These are phyloP conservation scores for Teratosphaeria nubilosa DNA, from an alignment of 2,329 filamentous ascomycete genomes.

Conservation along the genomic window DNA sequence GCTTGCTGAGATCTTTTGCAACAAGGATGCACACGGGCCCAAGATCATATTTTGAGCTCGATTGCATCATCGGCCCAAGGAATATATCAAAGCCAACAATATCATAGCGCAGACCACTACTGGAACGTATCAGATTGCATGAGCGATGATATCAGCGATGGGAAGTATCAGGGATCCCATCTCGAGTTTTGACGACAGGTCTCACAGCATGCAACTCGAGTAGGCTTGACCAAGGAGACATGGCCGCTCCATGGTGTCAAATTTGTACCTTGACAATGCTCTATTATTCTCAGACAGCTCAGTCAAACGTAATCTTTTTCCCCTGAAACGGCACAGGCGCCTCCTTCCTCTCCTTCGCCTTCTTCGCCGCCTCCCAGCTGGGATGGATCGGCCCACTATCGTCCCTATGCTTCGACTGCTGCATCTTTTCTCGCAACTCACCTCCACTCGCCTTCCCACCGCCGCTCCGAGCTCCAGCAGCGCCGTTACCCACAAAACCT, in stretches of 20 bases:
- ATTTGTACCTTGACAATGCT: no score
- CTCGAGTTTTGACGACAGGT: no score
- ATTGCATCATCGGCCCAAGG: not conserved
- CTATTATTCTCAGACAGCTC: not conserved
- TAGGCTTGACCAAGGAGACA: no score
- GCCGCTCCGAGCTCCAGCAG: conserved; percentile 8
- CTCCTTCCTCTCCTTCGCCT: conserved; percentile 44
- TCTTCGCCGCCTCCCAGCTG: conserved; percentile 54
- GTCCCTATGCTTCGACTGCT: conserved; percentile 27
- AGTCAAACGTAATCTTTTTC: conserved; percentile 56
- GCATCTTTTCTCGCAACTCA: conserved; percentile 5
- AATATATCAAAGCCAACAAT: not conserved
- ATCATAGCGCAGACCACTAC: no score
- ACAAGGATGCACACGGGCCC: not conserved
- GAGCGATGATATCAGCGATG: not conserved
- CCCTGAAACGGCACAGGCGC: conserved; percentile 41
- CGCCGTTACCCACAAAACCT: not conserved
- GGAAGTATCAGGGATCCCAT: not conserved
- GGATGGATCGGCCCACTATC: conserved; percentile 50
- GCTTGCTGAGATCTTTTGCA: not conserved
- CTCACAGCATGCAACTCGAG: no score
- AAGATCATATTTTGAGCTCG: not conserved
- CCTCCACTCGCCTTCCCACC: not conserved
- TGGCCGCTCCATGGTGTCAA: no score
- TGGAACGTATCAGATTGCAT: not conserved